phyloP scores from a whole-genome alignment of 768 basidiomycete species.

The Hericium rajendrae region DNA sequence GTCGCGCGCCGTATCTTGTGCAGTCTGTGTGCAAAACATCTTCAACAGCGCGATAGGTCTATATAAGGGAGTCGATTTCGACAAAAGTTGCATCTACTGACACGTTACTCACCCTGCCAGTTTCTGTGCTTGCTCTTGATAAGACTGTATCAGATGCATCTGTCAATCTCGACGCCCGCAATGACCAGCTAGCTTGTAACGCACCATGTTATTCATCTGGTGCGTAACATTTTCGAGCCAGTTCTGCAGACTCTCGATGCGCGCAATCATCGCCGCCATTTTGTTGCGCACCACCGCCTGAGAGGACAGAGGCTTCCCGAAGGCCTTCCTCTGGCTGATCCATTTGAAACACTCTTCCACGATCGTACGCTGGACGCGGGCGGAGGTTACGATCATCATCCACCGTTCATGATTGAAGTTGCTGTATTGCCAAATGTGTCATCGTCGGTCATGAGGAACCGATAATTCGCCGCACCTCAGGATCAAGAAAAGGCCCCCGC shows the following conservation, averaged over 20 bases:
- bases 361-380: slow-evolving; percentile 50
- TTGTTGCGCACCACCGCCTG: slow-evolving; percentile 85
- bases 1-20: slow-evolving; percentile 73
- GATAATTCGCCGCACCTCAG: slow-evolving; percentile 28
- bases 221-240: slow-evolving; percentile 84
- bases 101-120: slow-evolving; percentile 52
- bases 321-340: slow-evolving; percentile 82
- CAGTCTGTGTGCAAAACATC: slow-evolving; percentile 64
- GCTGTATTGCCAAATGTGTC: slow-evolving; percentile 30
- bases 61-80: background rate
- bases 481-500: slow-evolving; percentile 60
- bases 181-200: slow-evolving; percentile 4
- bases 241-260: slow-evolving; percentile 67
- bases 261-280: slow-evolving; percentile 83
- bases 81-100: background rate
- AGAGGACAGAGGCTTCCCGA: slow-evolving; percentile 77
- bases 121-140: slow-evolving; percentile 62
- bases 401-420: slow-evolving; percentile 96
- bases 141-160: slow-evolving; percentile 31
- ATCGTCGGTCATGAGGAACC: background rate
- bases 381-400: slow-evolving; percentile 77
- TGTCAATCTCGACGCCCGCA: slow-evolving; percentile 13
- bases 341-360: slow-evolving; percentile 89
- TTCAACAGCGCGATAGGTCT: slow-evolving; percentile 73
- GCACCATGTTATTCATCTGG: slow-evolving; percentile 79